Evolutionary conservation across 2,329 filamentous ascomycete species (phyloP), one percentile per base, ranked within the genome.

Genomic region (Fusarium sublunatum): DNA sequence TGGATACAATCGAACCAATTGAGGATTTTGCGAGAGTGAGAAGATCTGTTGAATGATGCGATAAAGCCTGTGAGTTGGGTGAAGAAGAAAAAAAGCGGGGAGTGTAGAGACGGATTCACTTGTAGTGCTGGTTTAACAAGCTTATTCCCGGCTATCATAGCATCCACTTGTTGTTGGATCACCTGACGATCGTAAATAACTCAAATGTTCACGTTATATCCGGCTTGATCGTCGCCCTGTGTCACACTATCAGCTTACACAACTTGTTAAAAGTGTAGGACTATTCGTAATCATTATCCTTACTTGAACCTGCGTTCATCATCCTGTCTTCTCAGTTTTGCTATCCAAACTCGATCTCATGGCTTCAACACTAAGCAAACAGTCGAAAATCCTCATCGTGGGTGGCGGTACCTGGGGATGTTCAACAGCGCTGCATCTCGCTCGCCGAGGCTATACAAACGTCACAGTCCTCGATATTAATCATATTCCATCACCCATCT

Each of bases 391-490:
- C 8, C 58, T 66, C 22, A 65, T 66, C n/a, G 42, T 63, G 4
- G 62, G 64, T 12, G 64, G 64, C 10, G 64, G 62, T 29, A 66
- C 64, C 6, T 66, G 64, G 64, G 64, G 64, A 24, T 65, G 48
- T 5, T 66, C 64, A 26, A 63, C 64, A 1, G 54, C 64, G 4
- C 58, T 66, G 7, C 62, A 65, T 22, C 54, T 66, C 9, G 53
- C 29, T 1, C 64, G 64, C 13, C 53, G 64, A 31, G 62, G 54
- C 7, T 65, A 65, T 8, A 51, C 29, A 2, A 60, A 57, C 2
- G 41, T 66, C 13, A 58, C 54, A 0, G 58, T 66, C 3, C 54
- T 66, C 2, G 64, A 66, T 12, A 15, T 44, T 2, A 65, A 63
- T 8, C n/a, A 36, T 0, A 65, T 66, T 4, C 64, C 64, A 0